Conservation (phyloP, 768 basidiomycete species). For the Termitomyces bulborhizus region DNA sequence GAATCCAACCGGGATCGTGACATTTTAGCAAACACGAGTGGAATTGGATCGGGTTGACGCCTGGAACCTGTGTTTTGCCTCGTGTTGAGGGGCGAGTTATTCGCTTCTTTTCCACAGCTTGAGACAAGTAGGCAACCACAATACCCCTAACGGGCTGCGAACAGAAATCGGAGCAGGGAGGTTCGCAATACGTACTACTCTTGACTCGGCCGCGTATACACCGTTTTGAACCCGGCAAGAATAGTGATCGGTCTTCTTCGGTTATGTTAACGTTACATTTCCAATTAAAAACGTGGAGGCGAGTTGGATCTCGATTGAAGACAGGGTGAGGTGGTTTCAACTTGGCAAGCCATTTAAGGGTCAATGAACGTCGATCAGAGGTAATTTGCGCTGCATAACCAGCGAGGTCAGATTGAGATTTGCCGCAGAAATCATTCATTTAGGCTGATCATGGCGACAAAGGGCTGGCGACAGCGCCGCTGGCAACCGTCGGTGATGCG, state of each 20-base stretch:
- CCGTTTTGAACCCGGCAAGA: constrained; percentile 11
- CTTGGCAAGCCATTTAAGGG: constrained; percentile 9
- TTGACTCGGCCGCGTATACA: constrained; percentile 14
- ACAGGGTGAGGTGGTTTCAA: constrained; percentile 8
- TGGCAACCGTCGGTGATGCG: neutral
- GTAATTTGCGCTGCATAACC: constrained; percentile 8
- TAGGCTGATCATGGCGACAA: neutral
- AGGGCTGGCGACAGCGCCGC: neutral
- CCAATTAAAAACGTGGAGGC: constrained; percentile 17
- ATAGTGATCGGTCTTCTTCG: constrained; percentile 20
- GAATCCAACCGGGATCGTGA: constrained; percentile 15
- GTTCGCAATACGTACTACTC: constrained; percentile 14
- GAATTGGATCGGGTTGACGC: constrained; percentile 27
- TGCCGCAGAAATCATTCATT: constrained; percentile 4
- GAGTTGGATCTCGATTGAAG: constrained; percentile 18
- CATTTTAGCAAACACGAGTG: constrained; percentile 25
- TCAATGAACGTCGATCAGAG: constrained; percentile 12
- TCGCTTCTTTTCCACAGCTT: constrained; percentile 13
- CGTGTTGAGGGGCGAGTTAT: constrained; percentile 25
- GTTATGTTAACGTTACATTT: constrained; percentile 12
- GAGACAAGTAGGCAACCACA: constrained; percentile 6
- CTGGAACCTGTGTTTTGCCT: constrained; percentile 29
- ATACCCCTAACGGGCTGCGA: constrained; percentile 8
- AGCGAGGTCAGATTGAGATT: constrained; percentile 3
- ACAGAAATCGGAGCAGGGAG: constrained; percentile 9